Conservation (phyloP, 73 alveolate genomes). For the Uronychia setigera region DNA sequence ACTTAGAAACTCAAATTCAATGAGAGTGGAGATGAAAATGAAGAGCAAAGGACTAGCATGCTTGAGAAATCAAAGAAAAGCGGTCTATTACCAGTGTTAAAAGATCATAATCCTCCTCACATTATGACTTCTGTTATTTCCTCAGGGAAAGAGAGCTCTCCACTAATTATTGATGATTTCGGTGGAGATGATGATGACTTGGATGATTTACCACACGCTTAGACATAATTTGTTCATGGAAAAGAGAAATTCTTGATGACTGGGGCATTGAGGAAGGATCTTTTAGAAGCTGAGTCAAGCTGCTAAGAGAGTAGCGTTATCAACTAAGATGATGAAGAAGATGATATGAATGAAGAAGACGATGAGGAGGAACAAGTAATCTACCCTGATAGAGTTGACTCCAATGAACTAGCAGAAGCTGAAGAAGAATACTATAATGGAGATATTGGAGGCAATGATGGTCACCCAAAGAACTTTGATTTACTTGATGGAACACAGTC, state of each 20-base stretch:
- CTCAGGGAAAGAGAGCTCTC: background rate
- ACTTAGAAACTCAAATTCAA: background rate
- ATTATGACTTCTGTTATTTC: background rate
- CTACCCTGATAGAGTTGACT: background rate
- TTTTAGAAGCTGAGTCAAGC: background rate
- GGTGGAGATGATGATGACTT: background rate
- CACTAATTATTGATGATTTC: background rate
- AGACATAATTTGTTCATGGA: background rate
- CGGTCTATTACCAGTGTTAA: background rate
- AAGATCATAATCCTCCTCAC: background rate
- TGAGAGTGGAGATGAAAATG: background rate
- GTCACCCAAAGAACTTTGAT: background rate
- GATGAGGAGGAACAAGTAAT: background rate
- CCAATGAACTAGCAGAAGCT: conserved; percentile 7
- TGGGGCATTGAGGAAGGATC: background rate
- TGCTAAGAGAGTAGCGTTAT: background rate
- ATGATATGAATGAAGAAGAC: background rate
- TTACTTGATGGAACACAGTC: too few relatives aligned
- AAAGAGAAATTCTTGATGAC: background rate
- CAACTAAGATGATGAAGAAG: background rate
- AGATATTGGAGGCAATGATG: conserved; percentile 10
- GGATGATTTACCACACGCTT: background rate
- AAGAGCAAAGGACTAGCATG: background rate
- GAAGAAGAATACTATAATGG: conserved; percentile 12
- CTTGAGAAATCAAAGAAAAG: background rate